Evolutionary conservation across 208 protist species (phyloP).

Genomic region (Acanthamoeba culbertsoni): DNA sequence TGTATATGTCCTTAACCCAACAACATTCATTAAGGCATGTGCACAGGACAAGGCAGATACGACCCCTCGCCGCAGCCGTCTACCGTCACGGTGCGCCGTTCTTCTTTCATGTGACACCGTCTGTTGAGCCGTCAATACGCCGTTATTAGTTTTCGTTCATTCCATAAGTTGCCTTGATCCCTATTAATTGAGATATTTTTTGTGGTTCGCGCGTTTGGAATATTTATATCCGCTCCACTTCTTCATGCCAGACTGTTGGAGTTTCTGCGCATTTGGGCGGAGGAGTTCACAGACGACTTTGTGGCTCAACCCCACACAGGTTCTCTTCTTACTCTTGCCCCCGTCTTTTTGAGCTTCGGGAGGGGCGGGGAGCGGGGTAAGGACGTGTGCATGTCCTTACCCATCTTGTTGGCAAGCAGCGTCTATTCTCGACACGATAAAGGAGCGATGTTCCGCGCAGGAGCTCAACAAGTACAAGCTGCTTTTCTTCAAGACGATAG

Average conservation of each 20-base stretch:
- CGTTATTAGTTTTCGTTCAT: background rate
- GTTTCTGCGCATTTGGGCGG: background rate
- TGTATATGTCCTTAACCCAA: background rate
- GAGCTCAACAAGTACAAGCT: conserved; percentile 25
- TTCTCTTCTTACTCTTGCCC: background rate
- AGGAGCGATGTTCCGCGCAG: background rate
- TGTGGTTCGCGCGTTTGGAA: background rate
- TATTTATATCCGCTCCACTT: background rate
- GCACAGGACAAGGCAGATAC: background rate
- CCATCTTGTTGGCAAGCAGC: background rate
- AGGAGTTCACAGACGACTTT: conserved; percentile 7
- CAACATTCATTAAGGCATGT: background rate
- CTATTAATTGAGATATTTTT: background rate
- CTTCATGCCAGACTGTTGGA: background rate
- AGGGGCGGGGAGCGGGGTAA: too few relatives aligned
- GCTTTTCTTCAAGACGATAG: conserved; percentile 28
- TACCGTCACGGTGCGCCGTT: background rate
- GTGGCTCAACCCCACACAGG: background rate
- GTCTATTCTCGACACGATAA: background rate
- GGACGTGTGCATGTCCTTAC: too few relatives aligned
- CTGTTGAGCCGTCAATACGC: background rate
- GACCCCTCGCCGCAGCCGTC: background rate
- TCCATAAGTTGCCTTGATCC: background rate
- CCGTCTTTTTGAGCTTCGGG: too few relatives aligned
- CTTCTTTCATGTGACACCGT: background rate